Evolutionary conservation across 1,284 basidiomycete species (phyloP).

Genomic region (Earliella scabrosa): DNA sequence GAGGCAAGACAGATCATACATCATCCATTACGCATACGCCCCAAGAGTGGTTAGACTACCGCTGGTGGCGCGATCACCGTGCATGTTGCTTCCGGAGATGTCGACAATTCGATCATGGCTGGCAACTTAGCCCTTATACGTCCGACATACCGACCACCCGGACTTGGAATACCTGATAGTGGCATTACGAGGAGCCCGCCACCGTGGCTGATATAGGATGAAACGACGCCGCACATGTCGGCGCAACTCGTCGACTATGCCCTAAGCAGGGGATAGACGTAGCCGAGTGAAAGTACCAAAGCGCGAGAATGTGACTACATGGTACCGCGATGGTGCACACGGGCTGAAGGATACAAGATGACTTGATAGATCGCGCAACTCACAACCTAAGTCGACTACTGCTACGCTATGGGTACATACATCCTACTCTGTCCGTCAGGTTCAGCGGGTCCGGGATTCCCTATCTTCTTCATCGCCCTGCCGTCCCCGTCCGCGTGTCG

Average conservation of each 20-base stretch:
- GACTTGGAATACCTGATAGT: no score
- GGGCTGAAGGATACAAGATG: slow-evolving; percentile 23
- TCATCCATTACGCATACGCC: background rate
- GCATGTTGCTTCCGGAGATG: background rate
- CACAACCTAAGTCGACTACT: slow-evolving; percentile 18
- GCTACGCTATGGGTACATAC: slow-evolving; percentile 21
- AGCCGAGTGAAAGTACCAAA: no score
- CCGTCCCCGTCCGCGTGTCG: background rate
- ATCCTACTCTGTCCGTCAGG: slow-evolving; percentile 12
- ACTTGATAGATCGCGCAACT: slow-evolving; percentile 18
- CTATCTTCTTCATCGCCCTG: background rate
- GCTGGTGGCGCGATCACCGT: background rate
- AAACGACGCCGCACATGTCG: no score
- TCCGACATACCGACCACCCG: background rate
- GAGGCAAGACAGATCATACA: background rate
- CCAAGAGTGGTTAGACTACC: slow-evolving; percentile 3
- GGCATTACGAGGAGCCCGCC: no score
- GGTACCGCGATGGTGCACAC: no score
- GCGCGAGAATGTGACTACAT: no score
- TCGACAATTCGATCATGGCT: background rate
- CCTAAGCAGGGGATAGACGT: no score
- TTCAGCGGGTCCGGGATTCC: slow-evolving; percentile 8
- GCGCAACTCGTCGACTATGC: no score
- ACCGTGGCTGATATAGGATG: no score
- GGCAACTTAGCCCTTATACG: background rate